Evolutionary conservation across 805 yeast genomes (phyloP).

Genomic region (Scheffersomyces coipomensis): DNA sequence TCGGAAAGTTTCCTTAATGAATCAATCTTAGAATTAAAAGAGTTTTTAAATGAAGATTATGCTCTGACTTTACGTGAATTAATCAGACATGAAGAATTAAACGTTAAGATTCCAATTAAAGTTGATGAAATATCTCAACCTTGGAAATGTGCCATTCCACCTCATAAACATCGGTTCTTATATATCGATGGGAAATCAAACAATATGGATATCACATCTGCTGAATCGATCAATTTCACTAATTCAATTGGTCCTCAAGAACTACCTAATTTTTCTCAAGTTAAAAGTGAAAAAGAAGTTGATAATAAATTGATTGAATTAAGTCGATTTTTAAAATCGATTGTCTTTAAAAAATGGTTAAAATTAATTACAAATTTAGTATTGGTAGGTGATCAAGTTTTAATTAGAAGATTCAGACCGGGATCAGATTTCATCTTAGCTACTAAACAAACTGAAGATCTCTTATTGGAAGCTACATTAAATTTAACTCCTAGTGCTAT

Average conservation of each 20-base stretch:
- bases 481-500: slow-evolving; percentile 68
- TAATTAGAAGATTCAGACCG: slow-evolving; percentile 88
- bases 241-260: slow-evolving; percentile 48
- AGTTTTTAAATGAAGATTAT: slow-evolving; percentile 58
- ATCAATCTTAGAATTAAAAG: slow-evolving; percentile 65
- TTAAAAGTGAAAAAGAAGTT: slow-evolving; percentile 12
- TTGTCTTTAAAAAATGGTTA: slow-evolving; percentile 70
- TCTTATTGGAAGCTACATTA: slow-evolving; percentile 74
- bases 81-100: slow-evolving; percentile 60
- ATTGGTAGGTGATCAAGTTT: slow-evolving; percentile 62
- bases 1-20: slow-evolving; percentile 58
- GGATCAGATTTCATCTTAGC: slow-evolving; percentile 94
- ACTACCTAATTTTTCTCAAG: slow-evolving; percentile 49
- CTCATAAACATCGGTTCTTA: slow-evolving; percentile 86
- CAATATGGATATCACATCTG: slow-evolving; percentile 30
- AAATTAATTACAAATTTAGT: slow-evolving; percentile 57
- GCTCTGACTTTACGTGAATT: slow-evolving; percentile 44
- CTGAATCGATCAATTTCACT: slow-evolving; percentile 23
- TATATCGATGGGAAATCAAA: slow-evolving; percentile 68
- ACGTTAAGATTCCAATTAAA: slow-evolving; percentile 55
- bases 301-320: slow-evolving; percentile 50
- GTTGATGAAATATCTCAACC: slow-evolving; percentile 60
- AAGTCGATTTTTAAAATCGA: slow-evolving; percentile 57
- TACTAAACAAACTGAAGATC: slow-evolving; percentile 50
- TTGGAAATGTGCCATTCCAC: slow-evolving; percentile 91